A percentile compares a stretch with the other conserved stretches of the same genome.
phyloP scores from a whole-genome alignment of 2,329 filamentous ascomycete species.

The Rhinocladiella mackenziei region DNA sequence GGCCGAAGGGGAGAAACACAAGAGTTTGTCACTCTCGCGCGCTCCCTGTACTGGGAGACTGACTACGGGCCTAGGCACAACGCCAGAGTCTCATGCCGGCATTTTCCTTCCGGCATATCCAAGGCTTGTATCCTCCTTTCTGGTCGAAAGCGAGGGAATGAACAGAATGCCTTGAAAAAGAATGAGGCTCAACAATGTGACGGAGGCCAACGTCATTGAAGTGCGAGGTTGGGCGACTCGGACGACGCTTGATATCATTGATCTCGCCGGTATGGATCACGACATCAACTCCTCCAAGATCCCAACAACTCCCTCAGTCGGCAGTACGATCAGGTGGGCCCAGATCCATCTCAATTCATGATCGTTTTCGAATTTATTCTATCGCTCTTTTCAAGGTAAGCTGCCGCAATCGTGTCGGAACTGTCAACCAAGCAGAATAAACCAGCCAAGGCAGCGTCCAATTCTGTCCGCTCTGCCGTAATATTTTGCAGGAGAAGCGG shows the following conservation, averaged over 20 bases:
- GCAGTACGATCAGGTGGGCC: conserved; percentile 52
- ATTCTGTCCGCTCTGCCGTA: not conserved
- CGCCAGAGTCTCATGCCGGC: conserved; percentile 74
- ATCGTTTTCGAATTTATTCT: not conserved
- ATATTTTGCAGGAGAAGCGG: not conserved
- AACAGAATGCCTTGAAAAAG: conserved; percentile 53
- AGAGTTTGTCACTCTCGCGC: conserved; percentile 35
- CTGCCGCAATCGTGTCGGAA: not conserved
- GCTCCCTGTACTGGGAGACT: not conserved
- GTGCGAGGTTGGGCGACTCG: conserved; percentile 59
- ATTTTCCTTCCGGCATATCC: conserved; percentile 77
- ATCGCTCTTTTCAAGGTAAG: not conserved
- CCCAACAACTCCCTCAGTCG: conserved; percentile 41
- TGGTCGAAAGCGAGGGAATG: conserved; percentile 73
- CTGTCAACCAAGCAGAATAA: not conserved
- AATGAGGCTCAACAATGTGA: conserved; percentile 35
- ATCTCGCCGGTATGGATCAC: conserved; percentile 63
- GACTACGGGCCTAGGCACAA: conserved; percentile 41
- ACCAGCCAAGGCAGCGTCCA: not conserved
- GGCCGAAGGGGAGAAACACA: conserved; percentile 87
- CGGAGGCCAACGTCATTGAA: conserved; percentile 40
- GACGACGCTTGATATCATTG: conserved; percentile 61
- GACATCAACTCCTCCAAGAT: conserved; percentile 65
- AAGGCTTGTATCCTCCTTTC: conserved; percentile 76
- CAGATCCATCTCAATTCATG: conserved; percentile 14